A percentile compares a stretch with the other conserved stretches of the same genome.
Conservation (phyloP, 192 early-diverging fungal species). For the Linnemannia hyalina region DNA sequence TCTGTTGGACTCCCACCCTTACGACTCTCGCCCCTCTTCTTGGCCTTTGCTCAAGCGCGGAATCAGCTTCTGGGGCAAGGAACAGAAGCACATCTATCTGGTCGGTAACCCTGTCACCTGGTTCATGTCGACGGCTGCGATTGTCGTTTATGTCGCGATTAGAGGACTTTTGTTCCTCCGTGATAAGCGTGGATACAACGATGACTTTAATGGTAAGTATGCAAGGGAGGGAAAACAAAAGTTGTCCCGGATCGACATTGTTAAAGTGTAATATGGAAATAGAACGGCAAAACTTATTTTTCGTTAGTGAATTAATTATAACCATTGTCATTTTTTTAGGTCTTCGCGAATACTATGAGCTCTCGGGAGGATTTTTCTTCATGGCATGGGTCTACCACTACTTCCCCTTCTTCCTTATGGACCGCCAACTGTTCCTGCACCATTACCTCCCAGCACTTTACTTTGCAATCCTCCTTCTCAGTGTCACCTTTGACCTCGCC, state of each 20-base stretch:
- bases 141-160: conserved; percentile 73
- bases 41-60: conserved; percentile 92
- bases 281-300: not conserved
- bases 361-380: conserved; percentile 75
- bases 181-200: conserved; percentile 68
- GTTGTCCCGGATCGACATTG: not conserved
- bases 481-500: conserved; percentile 79
- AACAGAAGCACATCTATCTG: conserved; percentile 86
- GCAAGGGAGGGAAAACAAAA: not conserved
- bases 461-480: conserved; percentile 83
- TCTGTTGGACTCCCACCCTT: conserved; percentile 91
- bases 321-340: conserved; percentile 56
- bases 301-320: conserved; percentile 6
- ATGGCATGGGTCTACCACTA: conserved; percentile 89
- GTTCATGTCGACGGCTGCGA: conserved; percentile 75
- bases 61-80: conserved; percentile 88
- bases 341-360: conserved; percentile 64
- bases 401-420: conserved; percentile 91
- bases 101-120: conserved; percentile 92
- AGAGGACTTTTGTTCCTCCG: conserved; percentile 66
- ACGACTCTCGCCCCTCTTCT: conserved; percentile 88
- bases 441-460: conserved; percentile 97
- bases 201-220: conserved; percentile 49
- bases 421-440: conserved; percentile 91
- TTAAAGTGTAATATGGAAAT: not conserved